Base-by-base conservation (phyloP, 345 rosid species). In the Eutrema yunnanense region DNA sequence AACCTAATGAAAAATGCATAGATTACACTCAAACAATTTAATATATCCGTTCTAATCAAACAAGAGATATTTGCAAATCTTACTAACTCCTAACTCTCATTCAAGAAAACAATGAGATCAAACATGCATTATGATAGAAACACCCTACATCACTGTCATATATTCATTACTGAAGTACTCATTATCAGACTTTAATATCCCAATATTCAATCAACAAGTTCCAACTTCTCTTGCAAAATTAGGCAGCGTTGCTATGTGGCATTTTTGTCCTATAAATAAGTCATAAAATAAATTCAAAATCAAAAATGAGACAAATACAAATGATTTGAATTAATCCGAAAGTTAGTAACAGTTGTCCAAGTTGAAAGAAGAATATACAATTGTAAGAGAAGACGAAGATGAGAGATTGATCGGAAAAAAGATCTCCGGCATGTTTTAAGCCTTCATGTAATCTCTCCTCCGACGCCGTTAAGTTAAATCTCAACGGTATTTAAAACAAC, bases 391-490 rank as follows among this genome's bases (percentile, higher is more conserved):
- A 38, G 41, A 52, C 4, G 9, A 67, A 72, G 9, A 64, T 42
- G 58, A 38, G 37, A 74, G 42, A 74, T 1, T 32, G 48, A 51
- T 65, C 60, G 61, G 54, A 41, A 44, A 22, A 71, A 59, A 42
- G 13, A 32, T 68, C 71, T 75, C 79, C 56, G 74, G 65, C 79
- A 37, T 43, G 26, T 53, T 36, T 46, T 29, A 73, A 53, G 71
- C 74, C 71, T 69, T 69, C 74, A 63, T 62, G 6, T 69, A 69
- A 69, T 62, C 62, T 67, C 56, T 61, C 16, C 19, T 47, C 44
- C 58, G 7, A 62, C 8, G 22, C 59, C 64, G 27, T 44, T 51
- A 68, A 61, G 73, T 43, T 52, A 34, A 26, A 67, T 9, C 67
- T 40, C 67, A 64, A 64, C 42, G 54, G 65, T 72, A 72, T 43